Evolutionary conservation across 1,284 basidiomycete species (phyloP).

Genomic region (Sporisorium graminicola): DNA sequence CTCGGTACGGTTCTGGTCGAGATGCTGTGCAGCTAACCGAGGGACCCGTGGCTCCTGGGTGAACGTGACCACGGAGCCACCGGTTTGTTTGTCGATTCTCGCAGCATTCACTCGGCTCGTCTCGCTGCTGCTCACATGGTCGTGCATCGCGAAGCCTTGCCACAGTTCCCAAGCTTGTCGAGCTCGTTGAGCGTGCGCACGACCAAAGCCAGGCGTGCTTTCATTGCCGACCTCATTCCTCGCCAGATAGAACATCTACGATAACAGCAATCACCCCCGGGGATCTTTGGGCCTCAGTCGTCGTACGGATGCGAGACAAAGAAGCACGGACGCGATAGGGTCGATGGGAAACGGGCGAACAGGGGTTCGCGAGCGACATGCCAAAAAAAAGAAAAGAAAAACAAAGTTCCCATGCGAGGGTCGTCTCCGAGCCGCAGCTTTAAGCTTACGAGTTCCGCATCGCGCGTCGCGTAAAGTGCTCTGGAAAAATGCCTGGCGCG

Average conservation of each 20-base stretch:
- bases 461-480: constrained; percentile 10
- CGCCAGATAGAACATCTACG: neutral
- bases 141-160: neutral
- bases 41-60: too few species aligned
- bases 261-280: neutral
- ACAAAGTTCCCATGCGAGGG: constrained; percentile 15
- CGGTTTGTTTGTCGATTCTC: neutral
- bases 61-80: neutral
- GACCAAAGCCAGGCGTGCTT: neutral
- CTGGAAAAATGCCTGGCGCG: too few species aligned
- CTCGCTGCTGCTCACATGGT: neutral
- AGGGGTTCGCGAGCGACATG: too few species aligned
- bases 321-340: neutral
- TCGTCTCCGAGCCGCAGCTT: constrained; percentile 7
- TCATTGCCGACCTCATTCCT: neutral
- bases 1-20: too few species aligned
- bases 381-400: neutral
- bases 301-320: neutral
- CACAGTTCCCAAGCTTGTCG: neutral
- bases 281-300: neutral
- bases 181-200: neutral
- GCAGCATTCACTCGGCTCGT: neutral
- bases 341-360: neutral
- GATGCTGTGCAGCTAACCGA: too few species aligned
- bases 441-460: neutral